Conservation (phyloP, 345 rosid species). For the Citrus unshiu region DNA sequence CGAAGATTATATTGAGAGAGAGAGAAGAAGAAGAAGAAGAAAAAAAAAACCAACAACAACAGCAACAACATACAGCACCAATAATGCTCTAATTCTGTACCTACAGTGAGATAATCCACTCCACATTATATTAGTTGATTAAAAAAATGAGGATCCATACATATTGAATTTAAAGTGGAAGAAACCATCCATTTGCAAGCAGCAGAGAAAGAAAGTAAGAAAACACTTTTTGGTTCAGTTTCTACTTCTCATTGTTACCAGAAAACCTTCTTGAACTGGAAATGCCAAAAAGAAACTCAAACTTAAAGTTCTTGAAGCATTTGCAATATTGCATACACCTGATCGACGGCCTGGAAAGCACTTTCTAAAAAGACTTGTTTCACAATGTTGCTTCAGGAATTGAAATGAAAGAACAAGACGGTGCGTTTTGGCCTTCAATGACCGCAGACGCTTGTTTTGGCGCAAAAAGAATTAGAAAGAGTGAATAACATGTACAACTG, state of each 20-base stretch:
- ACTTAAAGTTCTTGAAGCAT: neutral
- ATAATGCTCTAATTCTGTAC: too few relatives aligned
- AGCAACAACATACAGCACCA: too few relatives aligned
- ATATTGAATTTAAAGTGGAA: too few relatives aligned
- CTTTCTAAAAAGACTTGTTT: neutral
- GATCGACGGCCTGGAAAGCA: neutral
- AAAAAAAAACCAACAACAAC: too few relatives aligned
- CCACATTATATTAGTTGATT: too few relatives aligned
- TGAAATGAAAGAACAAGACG: neutral
- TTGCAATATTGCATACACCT: neutral
- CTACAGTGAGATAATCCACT: too few relatives aligned
- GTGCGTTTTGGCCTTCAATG: neutral
- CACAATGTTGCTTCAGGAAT: neutral
- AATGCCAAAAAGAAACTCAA: neutral
- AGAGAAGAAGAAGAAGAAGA: too few relatives aligned
- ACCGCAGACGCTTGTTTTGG: neutral
- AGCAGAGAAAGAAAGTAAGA: neutral
- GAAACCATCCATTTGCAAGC: too few relatives aligned
- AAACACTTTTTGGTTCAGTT: neutral
- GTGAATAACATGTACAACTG: too few relatives aligned
- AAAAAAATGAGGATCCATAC: too few relatives aligned
- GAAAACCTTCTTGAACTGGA: neutral
- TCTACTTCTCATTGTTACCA: neutral
- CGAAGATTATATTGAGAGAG: too few relatives aligned
- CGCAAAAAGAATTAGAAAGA: neutral